Base-by-base conservation (phyloP, 2,329 filamentous ascomycete species). In the Exophiala viscosa region DNA sequence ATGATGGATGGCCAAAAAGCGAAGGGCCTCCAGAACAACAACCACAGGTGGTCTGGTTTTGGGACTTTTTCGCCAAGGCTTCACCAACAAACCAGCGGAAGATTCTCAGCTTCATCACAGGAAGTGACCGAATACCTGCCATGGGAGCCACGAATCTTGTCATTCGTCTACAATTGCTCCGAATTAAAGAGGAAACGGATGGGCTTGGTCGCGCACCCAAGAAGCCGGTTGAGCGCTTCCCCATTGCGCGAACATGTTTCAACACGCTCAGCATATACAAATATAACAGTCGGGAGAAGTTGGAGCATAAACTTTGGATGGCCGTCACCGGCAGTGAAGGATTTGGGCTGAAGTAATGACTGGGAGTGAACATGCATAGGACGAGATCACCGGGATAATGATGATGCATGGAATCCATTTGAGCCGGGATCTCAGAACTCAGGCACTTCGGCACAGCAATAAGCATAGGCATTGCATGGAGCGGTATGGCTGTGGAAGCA, bases 321-420 rank as follows among this genome's bases (percentile, higher is more conserved):
- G 91, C 91, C 3, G 90, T 96, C n/a, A 76, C 83, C 59, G 90
- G 91, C 69, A 95, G 90, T 65, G 90, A 95, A 68, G 91, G 91
- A 2, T 96, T 96, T 77, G 90, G 90, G 31, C 76, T 96, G 68
- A 93, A 91, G 68, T 92, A 67, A 76, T 23, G 10, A 33, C 20
- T 5, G 17, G 13, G 20, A 17, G 23, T 28, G 23, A 28, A 7
- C 23, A 28, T 28, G 23, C 23, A 28, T 28, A 28, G 23, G 23
- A 28, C 23, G 23, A 7, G 8, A 28, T 28, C 23, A 28, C 23
- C 23, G 8, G 8, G 5, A 5, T 7, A 28, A 28, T 7, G 8
- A 28, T 28, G 23, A 28, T 28, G 23, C 23, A 28, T 28, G 23
- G 23, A 7, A 28, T 5, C 5, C 23, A 28, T 5, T 28, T 28